Base-by-base conservation (phyloP, 352 stramenopile genomes). In the Phytophthora podocarpi region DNA sequence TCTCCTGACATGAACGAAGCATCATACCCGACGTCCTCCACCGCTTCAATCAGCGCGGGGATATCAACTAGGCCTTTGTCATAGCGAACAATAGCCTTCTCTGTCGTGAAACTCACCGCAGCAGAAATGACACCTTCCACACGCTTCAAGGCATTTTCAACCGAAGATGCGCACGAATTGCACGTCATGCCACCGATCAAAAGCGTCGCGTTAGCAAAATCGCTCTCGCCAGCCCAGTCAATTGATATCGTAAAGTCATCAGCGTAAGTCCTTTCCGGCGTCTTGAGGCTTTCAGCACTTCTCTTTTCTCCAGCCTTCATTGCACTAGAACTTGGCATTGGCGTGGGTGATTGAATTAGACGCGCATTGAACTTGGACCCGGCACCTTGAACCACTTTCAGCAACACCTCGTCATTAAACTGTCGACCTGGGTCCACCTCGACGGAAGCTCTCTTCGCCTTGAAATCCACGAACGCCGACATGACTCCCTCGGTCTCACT, bases 111-210 rank as follows among this genome's bases (percentile, higher is more conserved):
- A 45, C 76, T 92, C 16, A 96, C 85, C 13, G 77, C 67, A 15
- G 70, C 85, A 12, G 71, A 82, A 8, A 78, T 35, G n/a, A 97
- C 87, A 3, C 88, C 88, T 6, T 72, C 55, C 8, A 74, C 64
- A 18, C 72, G 59, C 46, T 80, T 88, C 27, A 97, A 58, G 10
- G 81, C 79, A 10, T 55, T 72, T 73, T 95, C 85, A 40, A 97
- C 83, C 9, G 91, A 95, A 62, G 80, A 80, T 1, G 89, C 78
- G 47, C 90, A 97, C 27, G 90, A 95, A 34, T 89, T 93, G 60
- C 90, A 97, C 15, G 90, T 97, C 90, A 97, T 97, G 0, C 91
- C 91, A 10, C 72, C 82, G 4, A 95, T 72, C 21, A 91, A 50
- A 11, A 95, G 55, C n/a, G 82, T 78, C 2, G 63, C 79, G 23